Conservation (phyloP, 441 rosid genomes). For the Hypseocharis bilobata region DNA sequence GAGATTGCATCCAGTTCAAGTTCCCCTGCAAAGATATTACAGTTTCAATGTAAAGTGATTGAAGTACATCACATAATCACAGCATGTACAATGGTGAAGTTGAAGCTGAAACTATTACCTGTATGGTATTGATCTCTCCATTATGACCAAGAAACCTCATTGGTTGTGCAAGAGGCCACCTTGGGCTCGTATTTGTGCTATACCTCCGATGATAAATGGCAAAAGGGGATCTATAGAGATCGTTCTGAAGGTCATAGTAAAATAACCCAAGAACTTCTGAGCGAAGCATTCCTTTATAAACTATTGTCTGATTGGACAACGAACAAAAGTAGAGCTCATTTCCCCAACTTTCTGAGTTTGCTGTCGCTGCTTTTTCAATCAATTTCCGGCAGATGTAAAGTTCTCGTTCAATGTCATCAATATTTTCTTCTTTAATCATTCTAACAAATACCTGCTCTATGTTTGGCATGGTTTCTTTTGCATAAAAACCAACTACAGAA, state of each 20-base stretch:
- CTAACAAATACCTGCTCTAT: conserved; percentile 88
- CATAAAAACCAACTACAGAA: conserved; percentile 82
- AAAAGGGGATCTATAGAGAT: conserved; percentile 65
- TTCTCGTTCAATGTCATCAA: conserved; percentile 84
- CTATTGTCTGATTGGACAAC: conserved; percentile 88
- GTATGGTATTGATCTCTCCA: conserved; percentile 97
- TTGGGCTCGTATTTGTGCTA: conserved; percentile 97
- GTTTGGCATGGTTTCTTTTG: conserved; percentile 89
- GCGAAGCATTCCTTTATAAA: conserved; percentile 98
- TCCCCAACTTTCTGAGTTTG: conserved; percentile 66
- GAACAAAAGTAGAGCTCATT: conserved; percentile 84
- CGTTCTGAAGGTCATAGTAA: conserved; percentile 75
- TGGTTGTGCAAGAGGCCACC: conserved; percentile 99
- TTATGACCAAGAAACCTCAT: conserved; percentile 99
- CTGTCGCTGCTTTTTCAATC: conserved; percentile 62
- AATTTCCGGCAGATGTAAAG: conserved; percentile 85
- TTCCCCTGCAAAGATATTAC: conserved; percentile 56
- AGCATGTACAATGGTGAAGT: conserved; percentile 14
- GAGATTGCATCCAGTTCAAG: conserved; percentile 98
- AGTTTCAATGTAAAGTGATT: conserved; percentile 20
- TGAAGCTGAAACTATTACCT: conserved; percentile 36
- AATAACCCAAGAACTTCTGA: conserved; percentile 86
- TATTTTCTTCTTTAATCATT: conserved; percentile 66
- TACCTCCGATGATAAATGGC: conserved; percentile 96
- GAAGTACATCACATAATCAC: conserved; percentile 14